Evolutionary conservation across 352 stramenopile genomes (phyloP).

Genomic region (Peronospora destructor): DNA sequence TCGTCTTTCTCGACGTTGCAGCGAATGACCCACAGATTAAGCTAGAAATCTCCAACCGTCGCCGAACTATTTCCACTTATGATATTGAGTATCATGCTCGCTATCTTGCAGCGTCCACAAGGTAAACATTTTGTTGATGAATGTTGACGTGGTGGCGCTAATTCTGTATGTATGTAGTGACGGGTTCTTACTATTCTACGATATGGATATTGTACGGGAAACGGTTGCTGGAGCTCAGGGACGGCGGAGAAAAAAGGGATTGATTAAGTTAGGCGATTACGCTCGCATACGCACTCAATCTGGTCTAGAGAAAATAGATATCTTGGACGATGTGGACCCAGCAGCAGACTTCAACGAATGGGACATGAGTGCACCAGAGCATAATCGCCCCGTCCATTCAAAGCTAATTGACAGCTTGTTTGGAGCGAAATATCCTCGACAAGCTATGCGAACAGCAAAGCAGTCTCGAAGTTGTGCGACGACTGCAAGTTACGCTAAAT

Average conservation of each 20-base stretch:
- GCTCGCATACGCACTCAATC: slow-evolving; percentile 36
- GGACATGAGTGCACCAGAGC: slow-evolving; percentile 6
- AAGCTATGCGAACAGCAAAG: slow-evolving; percentile 6
- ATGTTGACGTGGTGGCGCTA: background rate
- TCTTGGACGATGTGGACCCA: slow-evolving; percentile 7
- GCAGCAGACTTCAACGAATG: slow-evolving; percentile 5
- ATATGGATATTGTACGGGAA: slow-evolving; percentile 69
- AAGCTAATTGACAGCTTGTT: slow-evolving; percentile 76
- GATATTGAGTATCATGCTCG: slow-evolving; percentile 63
- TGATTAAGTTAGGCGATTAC: slow-evolving; percentile 39
- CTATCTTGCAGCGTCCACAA: slow-evolving; percentile 59
- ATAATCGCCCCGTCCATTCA: slow-evolving; percentile 40
- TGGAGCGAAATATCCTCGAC: slow-evolving; percentile 30
- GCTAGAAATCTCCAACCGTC: slow-evolving; percentile 55
- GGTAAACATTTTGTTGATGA: slow-evolving; percentile 30
- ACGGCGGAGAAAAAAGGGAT: slow-evolving; percentile 34
- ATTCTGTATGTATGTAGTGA: slow-evolving; percentile 35
- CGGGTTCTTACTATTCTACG: slow-evolving; percentile 71
- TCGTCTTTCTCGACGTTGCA: slow-evolving; percentile 72
- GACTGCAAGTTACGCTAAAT: slow-evolving; percentile 1
- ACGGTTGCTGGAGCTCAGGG: slow-evolving; percentile 38
- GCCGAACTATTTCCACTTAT: slow-evolving; percentile 48
- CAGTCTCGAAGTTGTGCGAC: slow-evolving; percentile 5
- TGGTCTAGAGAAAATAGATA: slow-evolving; percentile 19
- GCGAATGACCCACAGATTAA: slow-evolving; percentile 65